These are phyloP conservation scores for Andalucia godoyi DNA, from an alignment of 78 protist species.

Conservation along the genomic window DNA sequence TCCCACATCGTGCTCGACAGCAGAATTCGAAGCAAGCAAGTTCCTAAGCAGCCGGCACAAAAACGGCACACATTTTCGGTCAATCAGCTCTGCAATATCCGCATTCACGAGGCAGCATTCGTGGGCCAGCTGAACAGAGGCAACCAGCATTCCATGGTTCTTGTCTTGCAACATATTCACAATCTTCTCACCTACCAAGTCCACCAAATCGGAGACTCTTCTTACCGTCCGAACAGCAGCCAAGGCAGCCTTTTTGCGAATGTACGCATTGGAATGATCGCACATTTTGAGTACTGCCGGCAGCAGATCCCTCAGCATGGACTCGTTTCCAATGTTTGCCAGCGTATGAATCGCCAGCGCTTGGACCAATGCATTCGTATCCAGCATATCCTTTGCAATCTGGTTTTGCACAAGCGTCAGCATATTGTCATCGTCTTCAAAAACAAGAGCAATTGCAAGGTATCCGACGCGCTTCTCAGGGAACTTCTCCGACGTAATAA, in stretches of 20 bases:
- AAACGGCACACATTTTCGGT: slow-evolving; percentile 34
- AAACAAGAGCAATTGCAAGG: slow-evolving; percentile 77
- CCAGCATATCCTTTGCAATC: slow-evolving; percentile 60
- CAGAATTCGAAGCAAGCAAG: slow-evolving; percentile 59
- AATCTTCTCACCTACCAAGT: slow-evolving; percentile 53
- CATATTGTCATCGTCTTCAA: slow-evolving; percentile 89
- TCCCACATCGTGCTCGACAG: slow-evolving; percentile 87
- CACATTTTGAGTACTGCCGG: slow-evolving; percentile 82
- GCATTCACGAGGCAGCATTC: slow-evolving; percentile 41
- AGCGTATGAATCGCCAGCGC: slow-evolving; percentile 85
- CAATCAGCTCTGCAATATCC: background rate
- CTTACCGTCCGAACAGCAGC: slow-evolving; percentile 75
- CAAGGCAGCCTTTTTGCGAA: slow-evolving; percentile 86
- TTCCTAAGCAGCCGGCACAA: slow-evolving; percentile 56
- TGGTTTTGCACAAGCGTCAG: slow-evolving; percentile 84
- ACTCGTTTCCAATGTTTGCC: slow-evolving; percentile 84
- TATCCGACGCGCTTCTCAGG: slow-evolving; percentile 93
- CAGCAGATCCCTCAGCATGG: slow-evolving; percentile 87
- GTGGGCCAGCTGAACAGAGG: slow-evolving; percentile 57
- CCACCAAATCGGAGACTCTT: slow-evolving; percentile 75
- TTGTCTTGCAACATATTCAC: slow-evolving; percentile 25
- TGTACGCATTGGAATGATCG: slow-evolving; percentile 53
- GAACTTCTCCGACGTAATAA: slow-evolving; percentile 73
- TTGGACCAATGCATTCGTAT: slow-evolving; percentile 65
- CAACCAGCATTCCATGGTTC: slow-evolving; percentile 76